A percentile compares a stretch with the other conserved stretches of the same genome.
phyloP scores from a whole-genome alignment of 306 rosid species.

The Hippophae rhamnoides region DNA sequence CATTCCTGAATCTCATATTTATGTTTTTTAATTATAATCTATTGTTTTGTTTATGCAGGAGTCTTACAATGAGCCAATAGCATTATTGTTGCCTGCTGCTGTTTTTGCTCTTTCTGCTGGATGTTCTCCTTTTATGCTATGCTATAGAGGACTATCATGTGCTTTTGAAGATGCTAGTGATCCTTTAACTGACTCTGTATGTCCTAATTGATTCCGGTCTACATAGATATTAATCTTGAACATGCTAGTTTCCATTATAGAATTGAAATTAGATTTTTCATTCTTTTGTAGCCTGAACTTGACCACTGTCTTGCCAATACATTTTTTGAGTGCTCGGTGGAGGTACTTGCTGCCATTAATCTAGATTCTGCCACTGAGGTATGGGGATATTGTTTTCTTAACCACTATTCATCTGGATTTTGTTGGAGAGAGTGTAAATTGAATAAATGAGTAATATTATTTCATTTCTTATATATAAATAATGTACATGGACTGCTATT shows the following conservation, averaged over 20 bases:
- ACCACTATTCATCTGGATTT: not conserved
- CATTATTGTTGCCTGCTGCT: constrained; percentile 64
- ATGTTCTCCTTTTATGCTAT: constrained; percentile 41
- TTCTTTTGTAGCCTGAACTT: constrained; percentile 40
- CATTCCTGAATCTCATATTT: not conserved
- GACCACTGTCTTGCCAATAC: constrained; percentile 36
- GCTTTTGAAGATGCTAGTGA: constrained; percentile 31
- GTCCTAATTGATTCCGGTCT: constrained; percentile 22
- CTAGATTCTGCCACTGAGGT: constrained; percentile 54
- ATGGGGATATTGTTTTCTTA: constrained; percentile 18
- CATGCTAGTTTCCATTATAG: constrained; percentile 6
- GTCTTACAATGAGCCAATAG: constrained; percentile 41
- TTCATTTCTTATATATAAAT: too few relatives aligned
- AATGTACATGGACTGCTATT: too few relatives aligned
- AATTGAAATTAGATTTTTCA: constrained; percentile 22
- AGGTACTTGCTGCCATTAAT: constrained; percentile 51
- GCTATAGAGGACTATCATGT: constrained; percentile 28
- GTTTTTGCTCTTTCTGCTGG: constrained; percentile 75
- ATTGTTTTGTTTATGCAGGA: constrained; percentile 37
- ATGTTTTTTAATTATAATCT: not conserved
- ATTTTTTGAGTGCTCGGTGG: constrained; percentile 67
- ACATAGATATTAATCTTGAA: constrained; percentile 9
- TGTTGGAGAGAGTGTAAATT: too few relatives aligned
- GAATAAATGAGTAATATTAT: too few relatives aligned
- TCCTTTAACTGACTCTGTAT: constrained; percentile 37